Evolutionary conservation across 495 filamentous ascomycete species (phyloP), one percentile per base, ranked within the genome.

Genomic region (Penicillium paxilli): DNA sequence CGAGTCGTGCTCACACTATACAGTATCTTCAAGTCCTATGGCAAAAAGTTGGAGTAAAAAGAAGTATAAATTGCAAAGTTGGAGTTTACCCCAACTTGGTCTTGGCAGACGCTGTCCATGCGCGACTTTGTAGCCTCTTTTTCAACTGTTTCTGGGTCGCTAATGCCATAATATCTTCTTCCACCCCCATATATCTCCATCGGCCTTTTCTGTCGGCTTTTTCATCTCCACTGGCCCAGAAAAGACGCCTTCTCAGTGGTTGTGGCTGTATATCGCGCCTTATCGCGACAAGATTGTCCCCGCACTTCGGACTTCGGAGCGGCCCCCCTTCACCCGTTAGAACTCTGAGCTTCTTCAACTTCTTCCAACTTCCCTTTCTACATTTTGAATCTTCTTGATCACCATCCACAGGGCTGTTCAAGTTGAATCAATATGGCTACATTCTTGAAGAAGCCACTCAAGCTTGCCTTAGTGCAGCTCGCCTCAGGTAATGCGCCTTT

Each of bases 391-490:
- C 3, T 3, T 19, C 14, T 16, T n/a, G 8, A 38, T 9, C 5
- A 38, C 6, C n/a, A n/a, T n/a, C n/a, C n/a, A n/a, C n/a, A n/a
- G n/a, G n/a, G n/a, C n/a, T n/a, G n/a, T n/a, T n/a, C n/a, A n/a
- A n/a, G n/a, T n/a, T n/a, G n/a, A 16, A 1, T 14, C 40, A 51
- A 41, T 5, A 85, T 88, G 74, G 67, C 79, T 41, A 57, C 75
- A 11, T 73, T 86, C 17, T 78, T 95, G 57, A 83, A 87, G 66
- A 76, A 89, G 59, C 85, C 88, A 16, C 71, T 92, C 50, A 96
- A 90, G 74, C 76, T 96, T 17, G 88, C 89, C n/a, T 77, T 90
- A 63, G 80, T 94, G 52, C 91, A 96, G 66, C 80, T 96, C 21
- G 87, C 88, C 54, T 83, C 83, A 50, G 88, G 85, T 85, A 60